Base-by-base conservation (phyloP, 495 filamentous ascomycete species). In the Hypoxylon fragiforme region DNA sequence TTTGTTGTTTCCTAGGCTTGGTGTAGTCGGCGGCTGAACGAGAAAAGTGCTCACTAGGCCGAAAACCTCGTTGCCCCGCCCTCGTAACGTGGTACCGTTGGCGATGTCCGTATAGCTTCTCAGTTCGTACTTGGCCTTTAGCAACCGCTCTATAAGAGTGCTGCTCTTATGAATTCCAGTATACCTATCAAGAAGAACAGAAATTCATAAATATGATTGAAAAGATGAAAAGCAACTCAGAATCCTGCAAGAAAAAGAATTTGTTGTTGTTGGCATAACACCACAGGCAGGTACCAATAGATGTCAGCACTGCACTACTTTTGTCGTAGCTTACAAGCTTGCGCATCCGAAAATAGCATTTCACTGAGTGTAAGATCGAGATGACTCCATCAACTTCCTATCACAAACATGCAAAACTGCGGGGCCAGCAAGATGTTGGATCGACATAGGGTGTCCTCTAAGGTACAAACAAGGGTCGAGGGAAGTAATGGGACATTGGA, bases 301-400 rank as follows among this genome's bases (percentile, higher is more conserved):
- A 13, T 11, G 59, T 62, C 43, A 62, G 59, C 59, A 50, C 53
- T 57, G 53, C 53, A 50, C 53, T 57, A 57, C 26, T 31, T 32
- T 7, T 40, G 32, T 20, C 7, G 35, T 37, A 24, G 19, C 45
- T 45, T 38, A 55, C 45, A 24, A 54, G 26, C 39, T 61, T 2
- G 19, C 16, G 42, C 5, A 34, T 46, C 46, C 46, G 28, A 51
- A 52, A 61, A 61, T 52, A 48, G 46, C 28, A 60, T 22, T 32
- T 11, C 8, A 22, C 20, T 35, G 41, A 24, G 18, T 44, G n/a
- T 24, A 31, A 53, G 16, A 60, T 54, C 57, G 51, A 47, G 45
- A 47, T 43, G 46, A 13, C 6, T 40, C 30, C 41, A 51, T 55
- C 24, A 51, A 31, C 36, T 40, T 41, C 14, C 37, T 35, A 20